Percentiles rank a stretch among this genome's conserved stretches.
phyloP scores from a whole-genome alignment of 208 protist genomes.

The Acanthamoeba healyi region DNA sequence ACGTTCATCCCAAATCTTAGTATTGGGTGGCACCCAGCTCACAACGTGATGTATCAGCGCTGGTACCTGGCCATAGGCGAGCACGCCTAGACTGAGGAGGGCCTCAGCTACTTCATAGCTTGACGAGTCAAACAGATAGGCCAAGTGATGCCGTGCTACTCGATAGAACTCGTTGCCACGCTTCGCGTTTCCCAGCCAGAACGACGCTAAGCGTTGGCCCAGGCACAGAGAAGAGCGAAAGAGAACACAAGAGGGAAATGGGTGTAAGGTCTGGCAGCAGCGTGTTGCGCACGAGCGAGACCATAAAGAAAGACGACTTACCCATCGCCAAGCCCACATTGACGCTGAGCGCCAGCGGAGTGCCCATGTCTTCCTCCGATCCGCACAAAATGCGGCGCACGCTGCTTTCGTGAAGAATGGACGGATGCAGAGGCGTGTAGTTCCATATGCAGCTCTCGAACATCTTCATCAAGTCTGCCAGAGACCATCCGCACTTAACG shows the following conservation, averaged over 20 bases:
- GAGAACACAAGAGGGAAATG: too few relatives aligned
- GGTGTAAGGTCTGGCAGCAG: too few relatives aligned
- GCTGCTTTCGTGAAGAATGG: constrained; percentile 53
- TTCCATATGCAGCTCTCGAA: constrained; percentile 53
- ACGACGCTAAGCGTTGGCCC: not conserved
- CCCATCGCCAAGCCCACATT: constrained; percentile 33
- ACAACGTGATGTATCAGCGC: too few relatives aligned
- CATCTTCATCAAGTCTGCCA: constrained; percentile 29
- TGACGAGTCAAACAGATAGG: constrained; percentile 52
- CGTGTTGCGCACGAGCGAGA: too few relatives aligned
- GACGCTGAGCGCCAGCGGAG: constrained; percentile 34
- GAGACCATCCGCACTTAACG: too few relatives aligned
- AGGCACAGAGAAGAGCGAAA: not conserved
- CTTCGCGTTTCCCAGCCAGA: constrained; percentile 25
- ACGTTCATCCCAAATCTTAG: too few relatives aligned
- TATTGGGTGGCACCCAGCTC: too few relatives aligned
- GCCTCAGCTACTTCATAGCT: constrained; percentile 62
- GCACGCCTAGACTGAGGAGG: not conserved
- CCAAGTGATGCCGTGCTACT: constrained; percentile 43
- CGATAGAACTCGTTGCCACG: constrained; percentile 56
- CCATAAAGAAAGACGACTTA: not conserved
- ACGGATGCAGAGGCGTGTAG: constrained; percentile 48
- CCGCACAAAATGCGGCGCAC: not conserved
- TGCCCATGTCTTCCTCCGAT: constrained; percentile 40
- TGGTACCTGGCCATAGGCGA: constrained; percentile 32